phyloP scores from a whole-genome alignment of 2,329 filamentous ascomycete species.

The Bipolaris zeicola region DNA sequence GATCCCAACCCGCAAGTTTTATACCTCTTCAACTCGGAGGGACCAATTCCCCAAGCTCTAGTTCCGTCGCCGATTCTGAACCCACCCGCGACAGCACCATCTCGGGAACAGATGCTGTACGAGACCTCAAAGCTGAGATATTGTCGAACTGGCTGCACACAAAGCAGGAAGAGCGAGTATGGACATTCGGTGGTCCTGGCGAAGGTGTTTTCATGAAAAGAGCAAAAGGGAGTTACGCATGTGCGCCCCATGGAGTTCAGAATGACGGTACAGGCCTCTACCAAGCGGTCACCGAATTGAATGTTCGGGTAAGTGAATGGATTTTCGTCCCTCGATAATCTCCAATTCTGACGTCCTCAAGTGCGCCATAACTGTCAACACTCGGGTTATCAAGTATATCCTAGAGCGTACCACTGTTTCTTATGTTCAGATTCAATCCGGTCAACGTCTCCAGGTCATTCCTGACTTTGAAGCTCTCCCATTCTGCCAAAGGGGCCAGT shows the following conservation, averaged over 20 bases:
- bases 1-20: conserved; percentile 6
- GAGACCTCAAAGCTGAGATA: conserved; percentile 64
- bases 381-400: conserved; percentile 64
- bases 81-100: neutral
- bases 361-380: conserved; percentile 72
- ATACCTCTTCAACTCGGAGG: conserved; percentile 10
- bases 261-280: conserved; percentile 57
- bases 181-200: conserved; percentile 55
- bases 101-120: conserved; percentile 49
- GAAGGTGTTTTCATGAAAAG: conserved; percentile 64
- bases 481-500: conserved; percentile 74
- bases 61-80: neutral
- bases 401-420: conserved; percentile 57
- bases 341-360: conserved; percentile 47
- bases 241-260: conserved; percentile 55
- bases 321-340: neutral
- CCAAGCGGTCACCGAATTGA: conserved; percentile 56
- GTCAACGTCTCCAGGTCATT: conserved; percentile 67
- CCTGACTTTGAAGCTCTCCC: conserved; percentile 63
- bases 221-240: conserved; percentile 57
- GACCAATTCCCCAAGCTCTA: neutral
- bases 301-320: conserved; percentile 56
- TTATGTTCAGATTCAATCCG: conserved; percentile 64
- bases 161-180: conserved; percentile 63
- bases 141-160: conserved; percentile 69